Evolutionary conservation across 176 grass and related monocot species (phyloP), one percentile per base, ranked within the genome.

Genomic region (barley (Hordeum vulgare)): DNA sequence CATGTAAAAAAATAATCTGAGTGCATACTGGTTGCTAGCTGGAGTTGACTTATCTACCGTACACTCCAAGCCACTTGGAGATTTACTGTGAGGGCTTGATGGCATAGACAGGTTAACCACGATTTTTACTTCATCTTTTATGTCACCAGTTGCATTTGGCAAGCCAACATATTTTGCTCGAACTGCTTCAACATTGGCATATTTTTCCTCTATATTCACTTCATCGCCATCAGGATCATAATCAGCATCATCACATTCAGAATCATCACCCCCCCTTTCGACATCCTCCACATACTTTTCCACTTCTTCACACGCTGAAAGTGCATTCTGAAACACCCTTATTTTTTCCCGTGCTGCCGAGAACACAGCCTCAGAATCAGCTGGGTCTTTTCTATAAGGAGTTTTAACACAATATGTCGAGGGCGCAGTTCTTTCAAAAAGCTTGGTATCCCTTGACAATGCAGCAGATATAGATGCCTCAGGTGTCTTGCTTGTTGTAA

Each of bases 391-490:
- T 80, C 96, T 86, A 40, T 94, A 98, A 39, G 93, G 91, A 40
- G 91, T 25, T 57, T 90, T 90, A 61, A 98, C 93, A 66, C 96
- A 98, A 84, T 98, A 98, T 71, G 96, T 98, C 2, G 83, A 98
- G 66, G 96, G 96, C 47, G 96, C 96, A 18, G 89, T 98, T 77
- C 96, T 85, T 84, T 98, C 96, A 81, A 98, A 98, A 86, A 98
- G 93, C 35, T 94, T 94, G 35, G 85, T 90, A 57, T 98, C 96
- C 73, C 96, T 91, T 20, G 96, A 98, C 15, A 98, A 88, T 71
- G 96, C 96, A 51, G 93, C 96, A 44, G 93, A 90, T 90, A 98
- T 96, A 77, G 96, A 98, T 69, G 96, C 96, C 82, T 98, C 96
- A 7, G 96, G 96, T 63, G 93, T 98, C 89, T 96, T 98, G 84